Conservation (phyloP, 2,329 filamentous ascomycete species). For the Trichoderma gracile region DNA sequence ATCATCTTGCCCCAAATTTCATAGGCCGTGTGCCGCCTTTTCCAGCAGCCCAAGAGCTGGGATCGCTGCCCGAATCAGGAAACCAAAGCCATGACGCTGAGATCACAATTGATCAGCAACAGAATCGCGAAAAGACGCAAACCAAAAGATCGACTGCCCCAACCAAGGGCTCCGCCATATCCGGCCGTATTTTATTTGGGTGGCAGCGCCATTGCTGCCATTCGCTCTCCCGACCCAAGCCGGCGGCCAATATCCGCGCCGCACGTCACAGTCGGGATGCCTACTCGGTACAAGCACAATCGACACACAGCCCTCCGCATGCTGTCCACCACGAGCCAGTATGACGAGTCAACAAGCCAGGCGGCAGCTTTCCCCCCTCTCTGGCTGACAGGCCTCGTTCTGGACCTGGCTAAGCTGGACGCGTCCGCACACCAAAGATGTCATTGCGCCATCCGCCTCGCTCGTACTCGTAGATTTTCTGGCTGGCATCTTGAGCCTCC, state of each 20-base stretch:
- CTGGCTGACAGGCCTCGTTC: background rate
- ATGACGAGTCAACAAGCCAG: slow-evolving; percentile 18
- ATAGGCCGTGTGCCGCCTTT: background rate
- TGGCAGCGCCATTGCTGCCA: background rate
- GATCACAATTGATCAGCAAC: slow-evolving; percentile 10
- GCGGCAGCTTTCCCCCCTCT: background rate
- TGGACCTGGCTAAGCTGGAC: background rate
- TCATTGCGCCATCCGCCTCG: slow-evolving; percentile 78
- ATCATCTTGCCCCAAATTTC: background rate
- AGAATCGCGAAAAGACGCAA: background rate
- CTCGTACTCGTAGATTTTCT: slow-evolving; percentile 73
- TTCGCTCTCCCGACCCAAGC: slow-evolving; percentile 16
- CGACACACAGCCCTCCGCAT: slow-evolving; percentile 4
- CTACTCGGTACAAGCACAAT: slow-evolving; percentile 24
- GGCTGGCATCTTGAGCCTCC: slow-evolving; percentile 68
- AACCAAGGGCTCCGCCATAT: background rate
- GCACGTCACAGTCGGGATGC: slow-evolving; percentile 23
- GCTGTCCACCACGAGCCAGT: slow-evolving; percentile 8
- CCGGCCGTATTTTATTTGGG: slow-evolving; percentile 10
- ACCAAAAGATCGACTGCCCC: background rate
- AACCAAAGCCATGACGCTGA: background rate
- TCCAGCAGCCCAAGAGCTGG: slow-evolving; percentile 7
- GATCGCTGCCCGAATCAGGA: slow-evolving; percentile 17
- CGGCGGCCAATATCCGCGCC: slow-evolving; percentile 19
- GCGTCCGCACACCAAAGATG: slow-evolving; percentile 62